A percentile compares a stretch with the other conserved stretches of the same genome.
Evolutionary conservation across 2,329 filamentous ascomycete species (phyloP).

Genomic region (Aspergillus novofumigatus): DNA sequence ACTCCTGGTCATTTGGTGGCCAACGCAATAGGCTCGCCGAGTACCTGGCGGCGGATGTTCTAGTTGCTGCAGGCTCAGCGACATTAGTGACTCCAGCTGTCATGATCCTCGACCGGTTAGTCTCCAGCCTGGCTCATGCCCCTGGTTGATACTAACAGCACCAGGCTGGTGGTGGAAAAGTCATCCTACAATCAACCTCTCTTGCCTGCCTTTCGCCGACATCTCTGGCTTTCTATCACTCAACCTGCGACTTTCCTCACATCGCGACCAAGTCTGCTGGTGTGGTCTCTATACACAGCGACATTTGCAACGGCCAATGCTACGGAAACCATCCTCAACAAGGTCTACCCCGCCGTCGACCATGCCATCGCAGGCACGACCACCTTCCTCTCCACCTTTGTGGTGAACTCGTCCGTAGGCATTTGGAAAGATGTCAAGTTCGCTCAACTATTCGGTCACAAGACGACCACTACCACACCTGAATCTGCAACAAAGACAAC

Average conservation of each 20-base stretch:
- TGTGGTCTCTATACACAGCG: conserved; percentile 65
- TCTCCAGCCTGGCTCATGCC: not conserved
- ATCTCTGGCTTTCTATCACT: conserved; percentile 32
- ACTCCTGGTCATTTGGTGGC: conserved; percentile 21
- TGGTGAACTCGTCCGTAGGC: conserved; percentile 73
- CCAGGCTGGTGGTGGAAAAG: conserved; percentile 41
- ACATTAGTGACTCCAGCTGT: conserved; percentile 73
- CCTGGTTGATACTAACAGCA: conserved; percentile 8
- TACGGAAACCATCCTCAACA: conserved; percentile 73
- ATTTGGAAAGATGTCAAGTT: conserved; percentile 81
- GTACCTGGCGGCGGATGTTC: conserved; percentile 58
- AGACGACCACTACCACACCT: conserved; percentile 8
- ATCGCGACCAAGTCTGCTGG: conserved; percentile 39
- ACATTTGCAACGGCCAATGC: conserved; percentile 85
- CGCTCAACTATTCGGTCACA: conserved; percentile 63
- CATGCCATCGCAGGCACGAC: conserved; percentile 64
- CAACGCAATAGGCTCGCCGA: conserved; percentile 34
- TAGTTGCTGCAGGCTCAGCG: conserved; percentile 65
- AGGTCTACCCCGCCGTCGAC: conserved; percentile 48
- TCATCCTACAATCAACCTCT: conserved; percentile 33
- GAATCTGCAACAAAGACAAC: not conserved
- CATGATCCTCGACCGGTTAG: conserved; percentile 74
- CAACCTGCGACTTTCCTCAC: conserved; percentile 36
- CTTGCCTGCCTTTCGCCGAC: conserved; percentile 30
- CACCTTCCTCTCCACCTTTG: conserved; percentile 73